These are phyloP conservation scores for Exophiala oligosperma DNA, from an alignment of 2,329 filamentous ascomycete species.

Conservation along the genomic window DNA sequence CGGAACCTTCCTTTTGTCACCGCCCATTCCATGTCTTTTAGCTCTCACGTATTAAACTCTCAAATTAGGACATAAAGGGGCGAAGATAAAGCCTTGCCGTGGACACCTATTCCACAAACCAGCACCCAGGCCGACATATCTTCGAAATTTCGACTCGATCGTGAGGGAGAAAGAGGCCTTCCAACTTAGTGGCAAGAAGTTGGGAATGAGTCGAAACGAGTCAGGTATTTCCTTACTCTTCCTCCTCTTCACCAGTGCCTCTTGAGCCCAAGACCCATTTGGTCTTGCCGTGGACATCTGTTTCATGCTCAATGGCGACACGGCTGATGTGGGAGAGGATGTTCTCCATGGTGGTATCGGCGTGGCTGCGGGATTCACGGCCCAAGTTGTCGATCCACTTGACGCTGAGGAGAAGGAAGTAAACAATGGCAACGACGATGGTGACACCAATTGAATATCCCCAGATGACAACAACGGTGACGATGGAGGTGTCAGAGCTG, in stretches of 20 bases:
- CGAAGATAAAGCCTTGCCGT: not conserved
- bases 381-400: slow-evolving; percentile 52
- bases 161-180: not conserved
- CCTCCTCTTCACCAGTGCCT: slow-evolving; percentile 44
- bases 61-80: not conserved
- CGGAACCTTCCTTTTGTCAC: not conserved
- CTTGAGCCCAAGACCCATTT: slow-evolving; percentile 45
- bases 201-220: not conserved
- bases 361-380: slow-evolving; percentile 51
- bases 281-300: slow-evolving; percentile 46
- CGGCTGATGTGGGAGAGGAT: slow-evolving; percentile 53
- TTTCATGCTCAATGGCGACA: slow-evolving; percentile 53
- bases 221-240: slow-evolving; percentile 20
- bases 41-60: not conserved
- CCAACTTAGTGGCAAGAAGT: not conserved
- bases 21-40: not conserved
- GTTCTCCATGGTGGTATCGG: slow-evolving; percentile 56
- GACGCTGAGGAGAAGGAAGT: slow-evolving; percentile 50
- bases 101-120: not conserved
- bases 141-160: not conserved
- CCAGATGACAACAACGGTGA: slow-evolving; percentile 55
- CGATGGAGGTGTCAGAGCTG: slow-evolving; percentile 43
- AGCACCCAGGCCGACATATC: not conserved
- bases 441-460: slow-evolving; percentile 55
- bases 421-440: slow-evolving; percentile 54